Evolutionary conservation across 176 grass and related monocot genomes (phyloP).

Genomic region (Hordeum marinum): DNA sequence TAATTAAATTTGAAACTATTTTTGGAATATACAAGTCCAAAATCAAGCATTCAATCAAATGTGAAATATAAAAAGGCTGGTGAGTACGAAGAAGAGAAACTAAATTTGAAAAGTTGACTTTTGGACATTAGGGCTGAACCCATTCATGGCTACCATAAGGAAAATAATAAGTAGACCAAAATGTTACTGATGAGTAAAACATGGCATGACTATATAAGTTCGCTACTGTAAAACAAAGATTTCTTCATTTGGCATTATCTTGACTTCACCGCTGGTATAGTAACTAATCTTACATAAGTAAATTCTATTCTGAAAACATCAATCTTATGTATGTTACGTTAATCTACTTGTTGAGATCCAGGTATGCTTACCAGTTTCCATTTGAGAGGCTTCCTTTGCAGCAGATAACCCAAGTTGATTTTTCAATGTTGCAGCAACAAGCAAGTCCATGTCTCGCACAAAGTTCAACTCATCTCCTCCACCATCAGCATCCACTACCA

Average conservation of each 20-base stretch:
- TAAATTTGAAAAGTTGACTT: too few relatives aligned
- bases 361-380: conserved; percentile 12
- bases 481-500: not conserved
- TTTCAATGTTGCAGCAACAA: not conserved
- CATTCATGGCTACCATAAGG: not conserved
- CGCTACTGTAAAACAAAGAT: not conserved
- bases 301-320: not conserved
- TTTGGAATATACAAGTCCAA: too few relatives aligned
- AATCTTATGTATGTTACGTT: not conserved
- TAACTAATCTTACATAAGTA: not conserved
- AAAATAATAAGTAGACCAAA: not conserved
- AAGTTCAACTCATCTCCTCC: not conserved
- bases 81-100: too few relatives aligned
- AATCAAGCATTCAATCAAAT: too few relatives aligned
- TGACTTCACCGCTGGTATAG: not conserved
- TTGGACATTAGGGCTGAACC: not conserved
- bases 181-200: not conserved
- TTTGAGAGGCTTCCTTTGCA: not conserved
- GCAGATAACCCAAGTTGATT: not conserved
- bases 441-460: not conserved
- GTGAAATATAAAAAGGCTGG: too few relatives aligned
- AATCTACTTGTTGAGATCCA: not conserved
- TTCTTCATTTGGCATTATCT: not conserved
- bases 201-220: not conserved
- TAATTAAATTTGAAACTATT: too few relatives aligned